These are phyloP conservation scores for Gossypium herbaceum DNA, from an alignment of 345 rosid species.

Conservation along the genomic window DNA sequence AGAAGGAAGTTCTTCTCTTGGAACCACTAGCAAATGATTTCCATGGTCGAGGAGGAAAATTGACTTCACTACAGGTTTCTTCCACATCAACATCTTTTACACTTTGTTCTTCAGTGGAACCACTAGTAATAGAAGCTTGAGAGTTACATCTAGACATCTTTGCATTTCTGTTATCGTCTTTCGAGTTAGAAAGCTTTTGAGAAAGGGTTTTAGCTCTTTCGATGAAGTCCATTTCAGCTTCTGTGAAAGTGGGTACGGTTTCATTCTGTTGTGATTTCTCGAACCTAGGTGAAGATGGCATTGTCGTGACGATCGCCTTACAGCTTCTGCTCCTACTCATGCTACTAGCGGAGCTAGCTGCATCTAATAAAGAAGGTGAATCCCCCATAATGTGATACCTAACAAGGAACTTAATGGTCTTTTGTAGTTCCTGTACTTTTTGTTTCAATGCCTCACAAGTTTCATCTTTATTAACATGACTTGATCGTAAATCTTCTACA, in stretches of 20 bases:
- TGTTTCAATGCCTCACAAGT: constrained; percentile 43
- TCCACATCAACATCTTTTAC: constrained; percentile 22
- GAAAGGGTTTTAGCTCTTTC: constrained; percentile 13
- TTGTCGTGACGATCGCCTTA: constrained; percentile 30
- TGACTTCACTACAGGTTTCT: constrained; percentile 13
- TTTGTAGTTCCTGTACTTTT: constrained; percentile 64
- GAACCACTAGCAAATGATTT: background rate
- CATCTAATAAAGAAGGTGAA: constrained; percentile 33
- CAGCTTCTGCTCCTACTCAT: constrained; percentile 57
- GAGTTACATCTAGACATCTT: constrained; percentile 28
- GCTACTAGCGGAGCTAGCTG: constrained; percentile 26
- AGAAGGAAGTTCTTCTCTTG: background rate
- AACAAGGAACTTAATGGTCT: constrained; percentile 46
- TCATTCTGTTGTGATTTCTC: constrained; percentile 31
- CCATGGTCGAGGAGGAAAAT: background rate
- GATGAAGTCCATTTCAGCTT: constrained; percentile 13
- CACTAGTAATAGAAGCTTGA: constrained; percentile 25
- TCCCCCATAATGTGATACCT: constrained; percentile 38
- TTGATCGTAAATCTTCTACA: constrained; percentile 21
- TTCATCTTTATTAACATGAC: constrained; percentile 19
- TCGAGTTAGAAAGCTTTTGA: constrained; percentile 22
- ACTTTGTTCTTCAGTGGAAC: constrained; percentile 28
- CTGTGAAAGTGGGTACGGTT: constrained; percentile 20
- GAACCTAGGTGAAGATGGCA: constrained; percentile 38
- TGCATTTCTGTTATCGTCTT: constrained; percentile 16